Base-by-base conservation (phyloP, 2,329 filamentous ascomycete species). In the Colletotrichum acutatum region DNA sequence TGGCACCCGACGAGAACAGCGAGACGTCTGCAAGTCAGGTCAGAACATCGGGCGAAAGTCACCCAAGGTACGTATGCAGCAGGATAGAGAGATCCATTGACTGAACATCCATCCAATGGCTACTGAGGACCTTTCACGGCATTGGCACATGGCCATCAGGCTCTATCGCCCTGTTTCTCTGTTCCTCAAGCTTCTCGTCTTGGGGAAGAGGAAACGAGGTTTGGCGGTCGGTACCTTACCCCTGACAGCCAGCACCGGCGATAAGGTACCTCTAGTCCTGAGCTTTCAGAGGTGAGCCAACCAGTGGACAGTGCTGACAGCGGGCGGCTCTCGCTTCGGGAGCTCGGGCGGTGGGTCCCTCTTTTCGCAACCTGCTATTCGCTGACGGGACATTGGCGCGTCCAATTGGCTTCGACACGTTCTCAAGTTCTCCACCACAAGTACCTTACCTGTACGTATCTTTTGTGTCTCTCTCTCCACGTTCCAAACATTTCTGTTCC, bases 261-360 rank as follows among this genome's bases (percentile, higher is more conserved):
- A 66, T 58, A 66, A 66, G 62, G 60, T 49, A 30, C 62, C 46
- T 37, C 57, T 19, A 8, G n/a, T 37, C 12, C 24, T 14, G 30
- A 59, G 28, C 26, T 8, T 8, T 32, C 9, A 14, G 16, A 49
- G 16, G 3, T 54, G 34, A 56, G 57, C 57, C 67, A 70, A 53
- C 61, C 54, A 46, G 53, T 30, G 42, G 42, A 71, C 54, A 64
- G 63, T 71, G 68, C 68, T 49, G 53, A 30, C 58, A 63, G 42
- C 53, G 58, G 59, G 66, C 54, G 60, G 66, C 70, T 65, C 69
- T 65, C 71, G 66, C 60, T 71, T 49, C 60, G 56, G 71, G 61
- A 73, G 71, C 71, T 71, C 34, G 56, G 66, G 56, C 32, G 12
- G 66, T 72, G 71, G 61, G 34, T 30, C 59, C 6, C 5, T 14